phyloP scores from a whole-genome alignment of 495 filamentous ascomycete species.

The Aspergillus homomorphus region DNA sequence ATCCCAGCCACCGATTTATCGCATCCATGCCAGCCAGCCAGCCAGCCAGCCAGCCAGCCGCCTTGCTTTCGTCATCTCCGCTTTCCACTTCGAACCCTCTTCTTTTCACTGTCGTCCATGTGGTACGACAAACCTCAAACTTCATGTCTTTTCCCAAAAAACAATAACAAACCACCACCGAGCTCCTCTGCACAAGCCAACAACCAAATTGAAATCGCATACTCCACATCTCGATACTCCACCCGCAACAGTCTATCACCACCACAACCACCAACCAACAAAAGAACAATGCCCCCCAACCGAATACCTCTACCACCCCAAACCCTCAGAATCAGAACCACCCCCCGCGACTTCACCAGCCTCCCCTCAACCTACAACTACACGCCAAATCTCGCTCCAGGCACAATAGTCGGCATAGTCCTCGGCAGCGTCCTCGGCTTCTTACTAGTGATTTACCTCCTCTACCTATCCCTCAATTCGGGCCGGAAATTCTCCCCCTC shows the following conservation, averaged over 20 bases:
- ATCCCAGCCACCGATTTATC: constrained; percentile 18
- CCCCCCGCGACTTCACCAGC: constrained; percentile 7
- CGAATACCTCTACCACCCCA: constrained; percentile 5
- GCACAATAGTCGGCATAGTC: constrained; percentile 78
- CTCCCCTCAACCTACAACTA: constrained; percentile 69
- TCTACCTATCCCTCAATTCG: constrained; percentile 65
- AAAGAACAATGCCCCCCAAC: neutral
- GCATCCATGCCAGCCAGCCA: neutral
- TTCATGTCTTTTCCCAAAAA: neutral
- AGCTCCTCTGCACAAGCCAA: no score
- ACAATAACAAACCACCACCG: constrained; percentile 1
- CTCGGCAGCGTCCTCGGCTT: constrained; percentile 83
- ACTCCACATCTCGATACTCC: neutral
- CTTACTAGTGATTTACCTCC: constrained; percentile 68
- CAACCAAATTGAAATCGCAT: neutral
- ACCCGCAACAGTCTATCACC: neutral
- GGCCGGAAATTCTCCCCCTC: constrained; percentile 28
- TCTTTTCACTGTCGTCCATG: neutral
- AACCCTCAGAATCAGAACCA: constrained; percentile 3
- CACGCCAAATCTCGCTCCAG: constrained; percentile 58
- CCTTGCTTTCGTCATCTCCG: neutral
- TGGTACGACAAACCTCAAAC: no score
- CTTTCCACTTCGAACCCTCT: neutral
- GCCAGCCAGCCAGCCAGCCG: no score
- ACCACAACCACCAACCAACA: neutral